Base-by-base conservation (phyloP, 345 rosid genomes). In the Aquilaria malaccensis region DNA sequence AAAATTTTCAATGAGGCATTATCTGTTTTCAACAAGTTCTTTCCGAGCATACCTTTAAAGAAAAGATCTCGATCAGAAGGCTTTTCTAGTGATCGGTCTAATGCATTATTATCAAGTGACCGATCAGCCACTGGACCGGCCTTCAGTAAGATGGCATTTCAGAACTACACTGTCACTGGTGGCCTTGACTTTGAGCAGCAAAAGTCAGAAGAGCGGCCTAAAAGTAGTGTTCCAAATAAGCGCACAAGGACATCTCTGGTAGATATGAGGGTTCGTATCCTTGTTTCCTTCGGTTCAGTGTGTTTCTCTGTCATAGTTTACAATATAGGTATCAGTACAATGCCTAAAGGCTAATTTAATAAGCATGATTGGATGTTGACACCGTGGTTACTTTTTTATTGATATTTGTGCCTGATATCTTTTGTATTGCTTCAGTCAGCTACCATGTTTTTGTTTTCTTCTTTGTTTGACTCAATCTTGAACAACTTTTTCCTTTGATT, bases 231-330 rank as follows among this genome's bases (percentile, higher is more conserved):
- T 65, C 81, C 94, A 68, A 92, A 77, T 77, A 92, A 92, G 72
- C 89, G 97, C 59, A 82, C 96, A 49, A 95, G 99, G 67, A 94
- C 96, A 59, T 88, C 96, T 66, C 59, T 94, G 88, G 86, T 78
- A 81, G 95, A 79, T 76, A 66, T 68, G 60, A 78, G 77, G 88
- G 86, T 84, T 71, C 72, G 84, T 77, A 66, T 55, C 66, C 59
- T 58, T 64, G 63, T 33, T 57, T 66, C 14, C 30, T 37, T 54
- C 41, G 30, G 22, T 22, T 22, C 22, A 22, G 22, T 22, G 22
- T 22, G 22, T 22, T 22, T 22, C 22, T 22, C 22, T 22, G 22
- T 22, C 22, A 22, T 22, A 22, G 22, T 22, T 22, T 1, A 22
- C 22, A 22, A 22, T 22, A 22, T 22, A 22, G 22, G 0, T 22